Conservation (phyloP, 345 rosid genomes). For the Tarenaya hassleriana region DNA sequence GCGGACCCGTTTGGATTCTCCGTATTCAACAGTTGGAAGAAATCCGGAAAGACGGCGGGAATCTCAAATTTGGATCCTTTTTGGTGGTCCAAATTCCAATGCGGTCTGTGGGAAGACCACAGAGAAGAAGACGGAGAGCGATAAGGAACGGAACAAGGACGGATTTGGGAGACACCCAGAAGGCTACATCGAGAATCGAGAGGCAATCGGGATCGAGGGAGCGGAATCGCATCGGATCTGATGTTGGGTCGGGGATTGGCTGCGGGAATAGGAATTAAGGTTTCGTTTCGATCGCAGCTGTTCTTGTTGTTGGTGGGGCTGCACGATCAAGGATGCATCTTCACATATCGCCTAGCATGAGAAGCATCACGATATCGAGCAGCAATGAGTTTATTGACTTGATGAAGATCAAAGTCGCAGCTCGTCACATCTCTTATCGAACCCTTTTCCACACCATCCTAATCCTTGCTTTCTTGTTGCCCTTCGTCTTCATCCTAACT, state of each 20-base stretch:
- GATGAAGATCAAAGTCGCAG: conserved; percentile 99
- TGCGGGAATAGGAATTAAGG: conserved; percentile 29
- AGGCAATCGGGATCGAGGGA: conserved; percentile 27
- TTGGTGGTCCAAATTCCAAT: conserved; percentile 42
- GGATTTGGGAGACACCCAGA: conserved; percentile 24
- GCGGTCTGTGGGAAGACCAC: conserved; percentile 54
- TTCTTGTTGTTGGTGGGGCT: conserved; percentile 46
- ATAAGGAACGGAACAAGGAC: conserved; percentile 12
- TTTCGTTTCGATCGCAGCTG: conserved; percentile 7
- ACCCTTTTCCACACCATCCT: conserved; percentile 94
- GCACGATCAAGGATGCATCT: conserved; percentile 96
- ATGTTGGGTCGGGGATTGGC: conserved; percentile 58
- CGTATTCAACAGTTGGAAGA: conserved; percentile 14
- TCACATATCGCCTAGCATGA: conserved; percentile 99
- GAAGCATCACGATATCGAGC: conserved; percentile 98
- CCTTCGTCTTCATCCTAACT: conserved; percentile 95
- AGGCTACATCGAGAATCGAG: conserved; percentile 24
- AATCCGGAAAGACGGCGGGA: conserved; percentile 26
- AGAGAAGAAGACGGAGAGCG: conserved; percentile 17
- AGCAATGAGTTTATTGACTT: conserved; percentile 98
- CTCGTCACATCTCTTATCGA: conserved; percentile 97
- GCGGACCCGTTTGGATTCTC: conserved; percentile 20
- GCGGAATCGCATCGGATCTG: conserved; percentile 47
- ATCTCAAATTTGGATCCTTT: conserved; percentile 21
- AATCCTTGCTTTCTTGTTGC: conserved; percentile 94